These are phyloP conservation scores for Acanthamoeba sp. DNA, from an alignment of 208 protist genomes.

Conservation along the genomic window DNA sequence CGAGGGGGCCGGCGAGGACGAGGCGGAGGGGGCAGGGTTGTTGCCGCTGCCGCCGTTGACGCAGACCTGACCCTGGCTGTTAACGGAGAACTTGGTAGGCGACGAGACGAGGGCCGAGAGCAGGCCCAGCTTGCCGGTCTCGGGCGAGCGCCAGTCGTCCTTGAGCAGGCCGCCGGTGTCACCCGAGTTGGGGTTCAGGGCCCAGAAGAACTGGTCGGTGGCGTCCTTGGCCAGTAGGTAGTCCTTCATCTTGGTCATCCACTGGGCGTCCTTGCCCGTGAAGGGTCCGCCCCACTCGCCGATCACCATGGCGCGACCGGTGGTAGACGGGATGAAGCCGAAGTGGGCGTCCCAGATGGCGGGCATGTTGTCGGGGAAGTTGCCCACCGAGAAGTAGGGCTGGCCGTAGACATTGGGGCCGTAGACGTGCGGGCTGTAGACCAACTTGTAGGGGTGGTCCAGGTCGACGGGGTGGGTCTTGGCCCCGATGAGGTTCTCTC, in stretches of 20 bases:
- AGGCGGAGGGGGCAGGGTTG: neutral
- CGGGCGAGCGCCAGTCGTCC: slow-evolving; percentile 75
- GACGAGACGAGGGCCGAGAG: slow-evolving; percentile 31
- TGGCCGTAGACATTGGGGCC: slow-evolving; percentile 44
- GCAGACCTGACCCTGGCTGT: neutral
- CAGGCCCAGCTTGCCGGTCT: slow-evolving; percentile 66
- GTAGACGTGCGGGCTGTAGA: slow-evolving; percentile 73
- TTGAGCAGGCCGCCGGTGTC: slow-evolving; percentile 82
- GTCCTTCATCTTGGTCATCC: slow-evolving; percentile 75
- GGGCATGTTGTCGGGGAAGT: slow-evolving; percentile 65
- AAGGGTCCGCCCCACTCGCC: slow-evolving; percentile 75
- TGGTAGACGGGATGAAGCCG: too few species aligned
- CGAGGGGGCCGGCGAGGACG: neutral
- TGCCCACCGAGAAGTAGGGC: neutral
- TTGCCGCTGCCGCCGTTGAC: neutral
- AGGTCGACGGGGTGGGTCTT: neutral
- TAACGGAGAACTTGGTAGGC: slow-evolving; percentile 75
- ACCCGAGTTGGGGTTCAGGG: slow-evolving; percentile 83
- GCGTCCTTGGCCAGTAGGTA: slow-evolving; percentile 65
- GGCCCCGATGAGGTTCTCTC: slow-evolving; percentile 71
- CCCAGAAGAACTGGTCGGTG: slow-evolving; percentile 81
- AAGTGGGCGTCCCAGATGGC: too few species aligned
- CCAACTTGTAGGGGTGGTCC: slow-evolving; percentile 46
- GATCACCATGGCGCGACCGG: too few species aligned
- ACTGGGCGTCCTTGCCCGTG: slow-evolving; percentile 37